These are phyloP conservation scores for Wickerhamomyces subpelliculosus DNA, from an alignment of 805 yeast genomes.

Conservation along the genomic window DNA sequence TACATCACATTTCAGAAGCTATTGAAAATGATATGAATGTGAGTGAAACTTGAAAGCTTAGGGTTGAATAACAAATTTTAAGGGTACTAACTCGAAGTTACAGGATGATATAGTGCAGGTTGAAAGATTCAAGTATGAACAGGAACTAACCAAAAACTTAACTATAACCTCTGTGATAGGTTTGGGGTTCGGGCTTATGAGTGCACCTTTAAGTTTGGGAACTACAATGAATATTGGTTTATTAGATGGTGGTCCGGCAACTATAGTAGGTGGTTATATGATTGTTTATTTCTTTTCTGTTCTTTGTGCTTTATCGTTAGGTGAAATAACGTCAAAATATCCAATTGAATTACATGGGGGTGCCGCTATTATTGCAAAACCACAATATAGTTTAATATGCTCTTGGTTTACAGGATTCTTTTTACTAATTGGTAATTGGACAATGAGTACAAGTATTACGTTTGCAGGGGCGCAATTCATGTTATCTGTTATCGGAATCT, in stretches of 20 bases:
- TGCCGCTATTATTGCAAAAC: conserved; percentile 62
- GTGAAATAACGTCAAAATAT: conserved; percentile 71
- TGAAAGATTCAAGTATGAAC: conserved; percentile 70
- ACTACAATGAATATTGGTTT: conserved; percentile 67
- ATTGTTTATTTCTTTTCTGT: conserved; percentile 57
- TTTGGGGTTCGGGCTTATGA: conserved; percentile 74
- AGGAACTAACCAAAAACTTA: conserved; percentile 59
- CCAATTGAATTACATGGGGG: conserved; percentile 77
- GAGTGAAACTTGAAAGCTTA: background rate
- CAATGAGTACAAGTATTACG: conserved; percentile 65
- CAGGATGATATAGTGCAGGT: conserved; percentile 34
- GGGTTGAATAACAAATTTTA: background rate
- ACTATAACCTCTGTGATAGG: conserved; percentile 70
- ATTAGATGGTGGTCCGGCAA: conserved; percentile 70
- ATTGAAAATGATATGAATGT: conserved; percentile 8
- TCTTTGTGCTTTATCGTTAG: conserved; percentile 61
- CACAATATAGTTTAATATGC: conserved; percentile 45
- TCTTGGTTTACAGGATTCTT: conserved; percentile 83
- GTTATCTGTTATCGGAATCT: conserved; percentile 57
- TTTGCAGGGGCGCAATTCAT: conserved; percentile 75
- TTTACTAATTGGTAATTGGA: conserved; percentile 67
- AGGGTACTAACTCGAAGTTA: conserved; percentile 13
- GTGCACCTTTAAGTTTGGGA: conserved; percentile 73
- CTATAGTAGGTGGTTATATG: conserved; percentile 71
- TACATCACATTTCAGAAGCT: conserved; percentile 4